Evolutionary conservation across 305 asterid genomes (phyloP), one percentile per base, ranked within the genome.

Genomic region (Fraxinus dipetala): DNA sequence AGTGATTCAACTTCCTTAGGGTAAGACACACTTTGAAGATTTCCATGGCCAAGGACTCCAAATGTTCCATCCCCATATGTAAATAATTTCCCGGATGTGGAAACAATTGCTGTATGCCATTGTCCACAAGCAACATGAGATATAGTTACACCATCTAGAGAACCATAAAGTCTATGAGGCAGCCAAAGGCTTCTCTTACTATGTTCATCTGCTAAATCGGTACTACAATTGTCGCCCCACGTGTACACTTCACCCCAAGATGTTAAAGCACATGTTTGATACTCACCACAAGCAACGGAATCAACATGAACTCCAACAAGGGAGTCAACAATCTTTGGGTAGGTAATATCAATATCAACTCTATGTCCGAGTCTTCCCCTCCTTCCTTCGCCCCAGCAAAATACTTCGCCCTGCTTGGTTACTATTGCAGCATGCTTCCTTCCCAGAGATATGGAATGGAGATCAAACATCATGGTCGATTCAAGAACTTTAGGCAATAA

Each of bases 21-120:
- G 1, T 84, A 82, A 65, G 86, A 80, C 77, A 83, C 83, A 79
- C 86, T 79, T 18, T 10, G 51, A 70, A 86, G 78, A 84, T 89
- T 83, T 30, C 92, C 90, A 81, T 89, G 92, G 40, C 92, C 92
- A 78, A 89, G 90, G n/a, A 83, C 92, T 28, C 92, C 92, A 80
- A 89, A 89, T 73, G 87, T 89, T 67, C 90, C 92, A 75, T 87
- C 90, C 9, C 92, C 92, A n/a, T 73, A 89, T 35, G 89, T 89
- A 67, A 83, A 89, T 31, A 89, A 69, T 48, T 82, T 80, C 65
- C 92, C 92, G 0, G 88, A 63, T 18, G 86, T 70, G 9, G 92
- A 89, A 32, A 89, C 82, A 65, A 88, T 85, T 36, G 88, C 86
- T 0, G 86, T 89, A 78, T 89, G 92, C 92, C 92, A 89, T 81